Conservation (phyloP, 2,329 filamentous ascomycete genomes). For the Ophiocordyceps unilateralis region DNA sequence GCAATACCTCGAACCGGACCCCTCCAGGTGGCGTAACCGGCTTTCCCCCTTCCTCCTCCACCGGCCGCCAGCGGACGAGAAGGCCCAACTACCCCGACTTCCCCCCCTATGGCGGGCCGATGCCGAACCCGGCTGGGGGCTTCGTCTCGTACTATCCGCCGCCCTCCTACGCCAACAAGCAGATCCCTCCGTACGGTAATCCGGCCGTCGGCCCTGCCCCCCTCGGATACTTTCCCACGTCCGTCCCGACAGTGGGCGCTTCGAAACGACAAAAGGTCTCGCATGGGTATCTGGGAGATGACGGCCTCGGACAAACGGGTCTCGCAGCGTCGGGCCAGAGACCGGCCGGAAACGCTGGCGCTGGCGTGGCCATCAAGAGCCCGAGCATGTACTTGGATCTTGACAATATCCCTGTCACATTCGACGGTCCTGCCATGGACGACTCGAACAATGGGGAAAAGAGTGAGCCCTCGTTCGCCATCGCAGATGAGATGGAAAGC, state of each 20-base stretch:
- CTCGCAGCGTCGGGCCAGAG: no score
- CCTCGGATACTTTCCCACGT: not conserved
- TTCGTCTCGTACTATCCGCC: not conserved
- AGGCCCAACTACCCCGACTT: not conserved
- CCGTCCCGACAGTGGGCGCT: not conserved
- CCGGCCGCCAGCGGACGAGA: not conserved
- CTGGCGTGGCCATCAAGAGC: not conserved
- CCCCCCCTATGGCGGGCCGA: not conserved
- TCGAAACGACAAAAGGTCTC: not conserved
- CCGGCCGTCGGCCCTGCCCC: not conserved
- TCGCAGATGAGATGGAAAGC: not conserved
- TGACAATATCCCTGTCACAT: not conserved
- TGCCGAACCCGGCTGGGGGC: not conserved
- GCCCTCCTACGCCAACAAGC: not conserved
- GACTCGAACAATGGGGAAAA: not conserved
- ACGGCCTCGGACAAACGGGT: no score
- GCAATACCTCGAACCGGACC: no score
- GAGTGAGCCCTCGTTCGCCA: not conserved
- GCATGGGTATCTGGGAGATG: not conserved
- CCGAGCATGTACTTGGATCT: not conserved
- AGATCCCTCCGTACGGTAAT: slow-evolving; percentile 1
- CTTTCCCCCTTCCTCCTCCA: not conserved
- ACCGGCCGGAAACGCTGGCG: not conserved
- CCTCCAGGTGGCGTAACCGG: not conserved
- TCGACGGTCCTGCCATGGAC: not conserved